These are phyloP conservation scores for Mycena sp. DNA, from an alignment of 1,284 basidiomycete species.

Conservation along the genomic window DNA sequence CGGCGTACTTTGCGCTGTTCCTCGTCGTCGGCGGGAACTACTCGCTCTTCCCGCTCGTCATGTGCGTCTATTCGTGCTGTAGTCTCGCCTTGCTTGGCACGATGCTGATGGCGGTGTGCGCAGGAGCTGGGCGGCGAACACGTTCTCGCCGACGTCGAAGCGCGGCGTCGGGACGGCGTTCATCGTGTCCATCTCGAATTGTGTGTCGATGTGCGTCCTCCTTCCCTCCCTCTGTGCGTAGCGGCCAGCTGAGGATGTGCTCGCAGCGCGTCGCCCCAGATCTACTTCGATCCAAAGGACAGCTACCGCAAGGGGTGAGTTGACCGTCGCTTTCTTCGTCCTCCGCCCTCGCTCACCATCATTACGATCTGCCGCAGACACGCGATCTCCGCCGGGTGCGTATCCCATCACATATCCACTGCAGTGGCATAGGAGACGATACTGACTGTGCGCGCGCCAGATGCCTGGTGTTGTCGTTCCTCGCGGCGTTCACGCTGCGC, in stretches of 20 bases:
- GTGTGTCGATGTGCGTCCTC: constrained; percentile 58
- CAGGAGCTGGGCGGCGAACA: constrained; percentile 68
- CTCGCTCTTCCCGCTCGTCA: constrained; percentile 64
- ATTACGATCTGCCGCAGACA: constrained; percentile 36
- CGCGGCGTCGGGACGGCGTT: constrained; percentile 67
- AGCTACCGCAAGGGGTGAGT: constrained; percentile 54
- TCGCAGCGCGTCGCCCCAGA: constrained; percentile 61
- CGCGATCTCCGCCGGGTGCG: constrained; percentile 59
- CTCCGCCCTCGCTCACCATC: not conserved
- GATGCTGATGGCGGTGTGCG: not conserved
- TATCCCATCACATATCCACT: constrained; percentile 6
- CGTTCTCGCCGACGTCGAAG: constrained; percentile 65
- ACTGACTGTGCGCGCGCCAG: constrained; percentile 34
- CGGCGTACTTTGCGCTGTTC: constrained; percentile 65
- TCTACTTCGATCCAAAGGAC: constrained; percentile 63
- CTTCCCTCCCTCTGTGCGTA: not conserved
- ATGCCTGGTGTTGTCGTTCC: constrained; percentile 52
- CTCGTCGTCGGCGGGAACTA: constrained; percentile 63
- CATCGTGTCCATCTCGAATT: constrained; percentile 65
- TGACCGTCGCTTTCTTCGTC: not conserved
- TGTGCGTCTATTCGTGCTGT: constrained; percentile 53
- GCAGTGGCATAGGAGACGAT: not conserved
- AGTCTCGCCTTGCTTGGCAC: not conserved
- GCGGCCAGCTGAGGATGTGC: constrained; percentile 6
- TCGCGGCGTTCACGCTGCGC: constrained; percentile 51